Conservation (phyloP, 305 asterid species). For the Solanum hybrid region DNA sequence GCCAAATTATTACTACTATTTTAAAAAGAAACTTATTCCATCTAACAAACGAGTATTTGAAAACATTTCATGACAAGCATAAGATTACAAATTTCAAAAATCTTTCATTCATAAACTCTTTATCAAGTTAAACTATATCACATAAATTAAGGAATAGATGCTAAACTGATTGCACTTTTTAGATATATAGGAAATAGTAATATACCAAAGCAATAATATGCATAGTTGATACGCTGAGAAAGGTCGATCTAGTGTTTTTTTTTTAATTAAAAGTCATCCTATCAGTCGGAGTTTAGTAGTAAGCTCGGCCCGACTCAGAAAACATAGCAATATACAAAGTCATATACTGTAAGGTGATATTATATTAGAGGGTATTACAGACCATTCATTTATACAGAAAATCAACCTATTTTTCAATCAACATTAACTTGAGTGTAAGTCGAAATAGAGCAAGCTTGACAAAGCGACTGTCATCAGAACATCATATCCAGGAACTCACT, state of each 20-base stretch:
- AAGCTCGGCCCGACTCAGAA: not conserved
- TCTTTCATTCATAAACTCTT: not conserved
- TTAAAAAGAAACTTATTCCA: not conserved
- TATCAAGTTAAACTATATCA: not conserved
- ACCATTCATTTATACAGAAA: not conserved
- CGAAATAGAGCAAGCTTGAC: not conserved
- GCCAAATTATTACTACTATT: not conserved
- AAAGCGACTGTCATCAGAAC: not conserved
- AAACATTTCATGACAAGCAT: not conserved
- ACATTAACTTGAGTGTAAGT: not conserved
- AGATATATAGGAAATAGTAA: not conserved
- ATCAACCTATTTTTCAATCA: not conserved
- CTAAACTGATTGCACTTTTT: not conserved
- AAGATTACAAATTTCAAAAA: not conserved
- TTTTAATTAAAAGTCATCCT: not conserved
- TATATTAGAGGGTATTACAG: not conserved
- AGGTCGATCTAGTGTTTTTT: not conserved
- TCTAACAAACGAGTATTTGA: not conserved
- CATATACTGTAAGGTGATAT: not conserved
- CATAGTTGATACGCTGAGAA: not conserved
- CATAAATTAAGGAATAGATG: not conserved
- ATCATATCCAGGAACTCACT: not conserved
- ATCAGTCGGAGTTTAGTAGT: not conserved
- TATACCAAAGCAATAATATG: not conserved
- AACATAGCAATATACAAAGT: not conserved